These are phyloP conservation scores for Solanum ossicruentum DNA, from an alignment of 257 asterid species.

Conservation along the genomic window DNA sequence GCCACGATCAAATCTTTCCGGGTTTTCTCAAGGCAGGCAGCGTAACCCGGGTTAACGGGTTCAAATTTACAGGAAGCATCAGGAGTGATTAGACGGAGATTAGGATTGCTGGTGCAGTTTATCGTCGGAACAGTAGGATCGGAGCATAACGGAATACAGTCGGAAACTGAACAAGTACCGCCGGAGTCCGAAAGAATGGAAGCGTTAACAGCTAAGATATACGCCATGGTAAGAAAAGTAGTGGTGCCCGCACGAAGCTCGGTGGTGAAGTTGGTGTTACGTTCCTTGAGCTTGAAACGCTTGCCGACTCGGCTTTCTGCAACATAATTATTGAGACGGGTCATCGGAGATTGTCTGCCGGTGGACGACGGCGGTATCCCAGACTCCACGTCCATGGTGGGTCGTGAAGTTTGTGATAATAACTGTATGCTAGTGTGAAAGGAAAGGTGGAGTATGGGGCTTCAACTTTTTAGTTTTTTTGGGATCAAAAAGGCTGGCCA, in stretches of 20 bases:
- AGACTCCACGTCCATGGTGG: conserved; percentile 48
- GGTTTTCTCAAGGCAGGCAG: conserved; percentile 54
- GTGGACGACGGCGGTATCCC: conserved; percentile 11
- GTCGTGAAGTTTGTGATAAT: not conserved
- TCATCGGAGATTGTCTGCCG: conserved; percentile 5
- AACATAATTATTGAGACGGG: conserved; percentile 47
- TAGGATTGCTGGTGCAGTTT: conserved; percentile 29
- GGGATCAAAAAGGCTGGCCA: not conserved
- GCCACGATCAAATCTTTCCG: conserved; percentile 76
- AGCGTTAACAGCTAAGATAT: conserved; percentile 95
- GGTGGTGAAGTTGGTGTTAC: conserved; percentile 80
- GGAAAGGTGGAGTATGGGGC: not conserved
- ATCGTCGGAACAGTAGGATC: conserved; percentile 30
- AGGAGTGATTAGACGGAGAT: conserved; percentile 35
- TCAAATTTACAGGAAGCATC: conserved; percentile 60
- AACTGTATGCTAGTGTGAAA: not conserved
- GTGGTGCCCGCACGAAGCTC: conserved; percentile 99
- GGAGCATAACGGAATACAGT: conserved; percentile 71
- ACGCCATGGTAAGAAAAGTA: conserved; percentile 96
- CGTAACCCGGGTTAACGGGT: conserved; percentile 90
- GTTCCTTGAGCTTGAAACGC: conserved; percentile 63
- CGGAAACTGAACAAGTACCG: conserved; percentile 84
- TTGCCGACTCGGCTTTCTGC: conserved; percentile 43
- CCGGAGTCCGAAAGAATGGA: conserved; percentile 88
- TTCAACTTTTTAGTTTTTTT: not conserved